Evolutionary conservation across 73 alveolate genomes (phyloP), one percentile per base, ranked within the genome.

Genomic region (Tetrahymena elliotti): DNA sequence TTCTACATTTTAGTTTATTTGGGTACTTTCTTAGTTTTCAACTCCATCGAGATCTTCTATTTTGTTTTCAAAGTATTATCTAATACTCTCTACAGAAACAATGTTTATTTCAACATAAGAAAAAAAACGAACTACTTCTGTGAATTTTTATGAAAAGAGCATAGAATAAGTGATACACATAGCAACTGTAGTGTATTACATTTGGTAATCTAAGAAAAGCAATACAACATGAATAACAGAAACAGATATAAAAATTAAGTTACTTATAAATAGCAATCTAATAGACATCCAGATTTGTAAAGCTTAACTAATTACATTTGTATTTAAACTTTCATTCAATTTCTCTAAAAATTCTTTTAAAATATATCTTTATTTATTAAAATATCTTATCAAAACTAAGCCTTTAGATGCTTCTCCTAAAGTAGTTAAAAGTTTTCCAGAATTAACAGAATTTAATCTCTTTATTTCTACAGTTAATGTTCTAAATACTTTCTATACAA

Each of bases 381-480:
- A 94, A 38, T 94, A 93, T 34, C 88, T 94, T 34, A 94, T 94
- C 20, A 84, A 83, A 38, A 36, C 37, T 36, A 94, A 83, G 13
- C 96, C 96, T 94, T 94, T 94, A 33, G 39, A 94, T 35, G 83
- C 27, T 37, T 94, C 94, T 38, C 83, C 83, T n/a, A 94, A 38
- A 35, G 92, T 83, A 83, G 94, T 53, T 0, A 84, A 24, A 39
- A 94, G 52, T 31, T 31, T 94, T 27, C 92, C 40, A 94, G 83
- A 38, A 6, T 93, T 54, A 16, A 38, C 38, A 31, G 84, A 35
- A 35, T 94, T 83, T 35, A 68, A 24, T 83, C 94, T 37, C 8
- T 93, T 22, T 84, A 83, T 33, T 68, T 47, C 82, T 1, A 47
- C 82, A 4, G 82, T 47, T 12, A 47, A 8, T 10, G 82, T 13